Evolutionary conservation across 106 monocot species (phyloP).

Genomic region (Platanthera guangdongensis): DNA sequence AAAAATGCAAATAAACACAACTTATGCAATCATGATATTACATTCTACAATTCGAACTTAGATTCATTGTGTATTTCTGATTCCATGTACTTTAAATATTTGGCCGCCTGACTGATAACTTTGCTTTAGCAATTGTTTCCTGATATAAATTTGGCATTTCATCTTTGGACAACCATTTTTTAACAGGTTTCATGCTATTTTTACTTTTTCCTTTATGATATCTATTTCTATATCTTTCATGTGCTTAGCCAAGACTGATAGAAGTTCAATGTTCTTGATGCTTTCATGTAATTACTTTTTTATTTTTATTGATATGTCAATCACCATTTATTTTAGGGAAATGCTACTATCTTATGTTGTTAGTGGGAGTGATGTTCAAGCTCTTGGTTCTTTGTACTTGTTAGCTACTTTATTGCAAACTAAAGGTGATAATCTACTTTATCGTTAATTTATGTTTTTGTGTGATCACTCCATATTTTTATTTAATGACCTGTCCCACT

Average conservation of each 20-base stretch:
- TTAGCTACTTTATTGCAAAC: constrained; percentile 90
- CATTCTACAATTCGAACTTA: too few species aligned
- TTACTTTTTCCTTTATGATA: background rate
- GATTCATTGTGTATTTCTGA: too few species aligned
- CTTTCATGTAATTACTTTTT: background rate
- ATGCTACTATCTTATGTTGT: constrained; percentile 61
- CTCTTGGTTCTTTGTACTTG: constrained; percentile 72
- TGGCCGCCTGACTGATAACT: too few species aligned
- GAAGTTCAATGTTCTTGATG: background rate
- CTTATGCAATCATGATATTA: too few species aligned
- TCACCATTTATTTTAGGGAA: constrained; percentile 42
- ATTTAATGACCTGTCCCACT: constrained; percentile 1
- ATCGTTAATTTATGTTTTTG: background rate
- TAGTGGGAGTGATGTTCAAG: constrained; percentile 60
- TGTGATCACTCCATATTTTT: background rate
- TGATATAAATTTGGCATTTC: background rate
- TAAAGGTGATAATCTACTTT: constrained; percentile 47
- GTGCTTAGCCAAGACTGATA: background rate
- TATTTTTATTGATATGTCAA: background rate
- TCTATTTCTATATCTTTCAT: background rate
- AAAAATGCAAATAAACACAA: too few species aligned
- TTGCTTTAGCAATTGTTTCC: too few species aligned
- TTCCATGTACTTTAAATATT: too few species aligned
- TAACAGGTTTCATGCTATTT: background rate
- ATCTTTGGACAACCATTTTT: background rate